These are phyloP conservation scores for Mrakia blollopis DNA, from an alignment of 768 basidiomycete species.

Conservation along the genomic window DNA sequence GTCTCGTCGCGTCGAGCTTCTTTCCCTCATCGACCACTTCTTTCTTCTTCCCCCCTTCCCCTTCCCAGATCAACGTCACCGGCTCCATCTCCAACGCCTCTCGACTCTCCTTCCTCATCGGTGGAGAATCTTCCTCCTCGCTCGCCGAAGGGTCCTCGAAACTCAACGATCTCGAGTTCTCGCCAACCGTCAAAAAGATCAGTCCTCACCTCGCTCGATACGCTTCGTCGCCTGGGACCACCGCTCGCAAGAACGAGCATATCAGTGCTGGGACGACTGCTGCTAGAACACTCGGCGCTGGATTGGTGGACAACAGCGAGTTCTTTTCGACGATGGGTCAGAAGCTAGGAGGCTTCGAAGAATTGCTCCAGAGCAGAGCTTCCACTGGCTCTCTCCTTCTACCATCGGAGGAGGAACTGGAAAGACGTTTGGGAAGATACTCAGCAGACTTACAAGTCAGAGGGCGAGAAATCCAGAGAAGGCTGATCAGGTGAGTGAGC, in stretches of 20 bases:
- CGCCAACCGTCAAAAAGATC: slow-evolving; percentile 8
- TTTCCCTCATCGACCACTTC: not conserved
- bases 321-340: not conserved
- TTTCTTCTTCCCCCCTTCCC: not conserved
- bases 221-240: not conserved
- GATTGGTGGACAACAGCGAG: not conserved
- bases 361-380: not conserved
- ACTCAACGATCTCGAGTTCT: slow-evolving; percentile 27
- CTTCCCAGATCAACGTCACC: slow-evolving; percentile 23
- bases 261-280: not conserved
- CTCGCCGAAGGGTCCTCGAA: slow-evolving; percentile 18
- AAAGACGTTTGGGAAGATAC: not conserved
- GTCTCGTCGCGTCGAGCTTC: not conserved
- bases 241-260: not conserved
- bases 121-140: slow-evolving; percentile 14
- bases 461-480: not conserved
- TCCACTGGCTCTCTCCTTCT: not conserved
- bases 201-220: not conserved
- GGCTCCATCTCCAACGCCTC: slow-evolving; percentile 15
- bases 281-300: not conserved
- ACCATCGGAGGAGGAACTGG: not conserved
- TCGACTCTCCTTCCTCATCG: slow-evolving; percentile 26
- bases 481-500: not conserved
- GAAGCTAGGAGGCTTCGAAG: not conserved
- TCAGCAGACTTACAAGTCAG: not conserved